Conservation (phyloP, 1,139 yeast genomes). For the Lodderomyces parapsilosis region DNA sequence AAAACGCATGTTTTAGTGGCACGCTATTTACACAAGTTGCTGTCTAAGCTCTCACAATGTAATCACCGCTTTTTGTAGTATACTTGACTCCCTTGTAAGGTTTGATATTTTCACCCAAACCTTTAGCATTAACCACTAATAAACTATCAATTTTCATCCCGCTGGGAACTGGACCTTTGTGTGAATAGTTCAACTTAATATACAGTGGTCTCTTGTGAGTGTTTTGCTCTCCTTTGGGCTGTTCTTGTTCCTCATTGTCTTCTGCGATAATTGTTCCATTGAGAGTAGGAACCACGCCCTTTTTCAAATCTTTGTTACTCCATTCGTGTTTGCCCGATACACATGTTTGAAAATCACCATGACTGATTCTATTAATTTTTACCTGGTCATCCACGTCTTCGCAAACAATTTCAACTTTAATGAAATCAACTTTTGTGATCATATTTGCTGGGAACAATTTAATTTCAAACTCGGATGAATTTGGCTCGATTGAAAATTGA, state of each 20-base stretch:
- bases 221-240: constrained; percentile 3
- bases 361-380: constrained; percentile 59
- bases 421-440: constrained; percentile 57
- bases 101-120: constrained; percentile 60
- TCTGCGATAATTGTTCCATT: constrained; percentile 46
- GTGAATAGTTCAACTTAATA: constrained; percentile 52
- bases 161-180: constrained; percentile 75
- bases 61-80: constrained; percentile 63
- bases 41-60: constrained; percentile 38
- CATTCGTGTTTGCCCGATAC: constrained; percentile 64
- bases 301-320: constrained; percentile 58
- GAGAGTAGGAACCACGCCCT: constrained; percentile 70
- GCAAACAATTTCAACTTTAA: constrained; percentile 52
- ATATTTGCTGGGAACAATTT: constrained; percentile 53
- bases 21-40: too few relatives aligned
- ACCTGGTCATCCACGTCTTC: constrained; percentile 14
- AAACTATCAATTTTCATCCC: constrained; percentile 70
- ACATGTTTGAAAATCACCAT: constrained; percentile 66
- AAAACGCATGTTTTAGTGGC: too few relatives aligned
- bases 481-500: constrained; percentile 58
- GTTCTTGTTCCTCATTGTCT: constrained; percentile 14
- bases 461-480: constrained; percentile 74
- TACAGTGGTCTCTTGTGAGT: constrained; percentile 44
- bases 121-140: constrained; percentile 56
- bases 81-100: constrained; percentile 95